Percentiles rank a stretch among this genome's conserved stretches.
phyloP scores from a whole-genome alignment of 495 filamentous ascomycete genomes.

The Talaromyces borbonicus region DNA sequence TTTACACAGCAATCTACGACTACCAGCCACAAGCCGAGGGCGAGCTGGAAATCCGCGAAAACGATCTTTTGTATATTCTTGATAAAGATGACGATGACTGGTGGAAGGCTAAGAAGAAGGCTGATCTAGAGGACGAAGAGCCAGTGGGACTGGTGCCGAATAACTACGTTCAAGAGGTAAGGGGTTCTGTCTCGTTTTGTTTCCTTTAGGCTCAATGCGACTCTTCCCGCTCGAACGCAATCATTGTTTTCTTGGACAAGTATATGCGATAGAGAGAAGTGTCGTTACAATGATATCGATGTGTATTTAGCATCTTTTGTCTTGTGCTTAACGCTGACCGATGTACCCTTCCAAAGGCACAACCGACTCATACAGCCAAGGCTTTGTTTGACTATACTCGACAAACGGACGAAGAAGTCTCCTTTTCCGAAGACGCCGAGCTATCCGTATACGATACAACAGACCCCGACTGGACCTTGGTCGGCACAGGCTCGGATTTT shows the following conservation, averaged over 20 bases:
- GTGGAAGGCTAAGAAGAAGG: slow-evolving; percentile 99
- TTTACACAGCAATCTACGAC: slow-evolving; percentile 90
- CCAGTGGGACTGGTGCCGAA: slow-evolving; percentile 87
- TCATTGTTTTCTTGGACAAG: neutral
- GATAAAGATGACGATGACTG: slow-evolving; percentile 94
- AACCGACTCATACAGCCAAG: slow-evolving; percentile 63
- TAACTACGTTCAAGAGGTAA: slow-evolving; percentile 95
- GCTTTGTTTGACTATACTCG: slow-evolving; percentile 92
- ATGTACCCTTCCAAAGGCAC: slow-evolving; percentile 40
- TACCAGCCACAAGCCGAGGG: slow-evolving; percentile 82
- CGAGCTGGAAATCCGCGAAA: slow-evolving; percentile 80
- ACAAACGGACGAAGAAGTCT: slow-evolving; percentile 96
- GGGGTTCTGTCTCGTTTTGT: too few relatives aligned
- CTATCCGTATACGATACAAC: slow-evolving; percentile 80
- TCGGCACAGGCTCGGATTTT: slow-evolving; percentile 74
- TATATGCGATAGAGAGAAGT: too few relatives aligned
- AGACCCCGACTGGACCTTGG: slow-evolving; percentile 95
- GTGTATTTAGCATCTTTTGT: neutral
- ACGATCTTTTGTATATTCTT: slow-evolving; percentile 84
- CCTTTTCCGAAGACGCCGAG: slow-evolving; percentile 80
- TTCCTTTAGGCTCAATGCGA: too few relatives aligned
- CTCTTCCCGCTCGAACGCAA: neutral
- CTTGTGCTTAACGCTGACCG: neutral
- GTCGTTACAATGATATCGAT: too few relatives aligned
- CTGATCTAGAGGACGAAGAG: slow-evolving; percentile 81